These are phyloP conservation scores for Tulasnella sp. DNA, from an alignment of 768 basidiomycete genomes.

Conservation along the genomic window DNA sequence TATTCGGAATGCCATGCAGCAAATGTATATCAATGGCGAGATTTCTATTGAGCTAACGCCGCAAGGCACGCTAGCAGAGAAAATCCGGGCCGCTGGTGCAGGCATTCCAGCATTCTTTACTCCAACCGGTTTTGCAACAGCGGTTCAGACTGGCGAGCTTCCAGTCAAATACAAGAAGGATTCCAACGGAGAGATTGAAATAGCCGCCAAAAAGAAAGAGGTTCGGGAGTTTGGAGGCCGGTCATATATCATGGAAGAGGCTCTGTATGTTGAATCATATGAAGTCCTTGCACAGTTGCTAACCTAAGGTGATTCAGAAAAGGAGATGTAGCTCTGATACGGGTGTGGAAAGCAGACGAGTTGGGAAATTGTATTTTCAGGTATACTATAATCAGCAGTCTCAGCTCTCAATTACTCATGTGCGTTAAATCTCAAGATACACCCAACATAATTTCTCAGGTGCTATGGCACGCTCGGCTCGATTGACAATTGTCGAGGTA, in stretches of 20 bases:
- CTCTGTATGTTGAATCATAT: constrained; percentile 30
- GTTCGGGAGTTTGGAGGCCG: constrained; percentile 63
- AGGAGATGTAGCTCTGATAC: constrained; percentile 49
- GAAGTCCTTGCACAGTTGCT: neutral
- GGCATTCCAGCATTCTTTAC: constrained; percentile 93
- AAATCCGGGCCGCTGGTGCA: constrained; percentile 76
- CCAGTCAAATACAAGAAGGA: constrained; percentile 58
- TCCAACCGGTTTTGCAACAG: constrained; percentile 77
- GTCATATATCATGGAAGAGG: constrained; percentile 67
- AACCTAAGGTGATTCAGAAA: constrained; percentile 17
- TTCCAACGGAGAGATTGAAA: constrained; percentile 49
- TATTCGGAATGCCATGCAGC: constrained; percentile 80
- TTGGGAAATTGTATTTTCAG: constrained; percentile 84
- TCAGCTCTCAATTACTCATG: too few relatives aligned
- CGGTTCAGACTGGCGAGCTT: constrained; percentile 65
- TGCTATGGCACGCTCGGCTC: constrained; percentile 82
- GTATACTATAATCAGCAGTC: constrained; percentile 26
- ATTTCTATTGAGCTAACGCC: constrained; percentile 82
- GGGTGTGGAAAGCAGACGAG: constrained; percentile 88
- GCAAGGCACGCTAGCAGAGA: constrained; percentile 81
- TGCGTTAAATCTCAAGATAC: constrained; percentile 43
- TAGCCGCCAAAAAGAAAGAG: constrained; percentile 67
- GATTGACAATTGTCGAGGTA: constrained; percentile 81
- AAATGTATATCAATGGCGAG: constrained; percentile 62
- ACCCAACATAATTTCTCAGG: constrained; percentile 78